A percentile compares a stretch with the other conserved stretches of the same genome.
phyloP scores from a whole-genome alignment of 768 basidiomycete genomes.

The Suillus cothurnatus region DNA sequence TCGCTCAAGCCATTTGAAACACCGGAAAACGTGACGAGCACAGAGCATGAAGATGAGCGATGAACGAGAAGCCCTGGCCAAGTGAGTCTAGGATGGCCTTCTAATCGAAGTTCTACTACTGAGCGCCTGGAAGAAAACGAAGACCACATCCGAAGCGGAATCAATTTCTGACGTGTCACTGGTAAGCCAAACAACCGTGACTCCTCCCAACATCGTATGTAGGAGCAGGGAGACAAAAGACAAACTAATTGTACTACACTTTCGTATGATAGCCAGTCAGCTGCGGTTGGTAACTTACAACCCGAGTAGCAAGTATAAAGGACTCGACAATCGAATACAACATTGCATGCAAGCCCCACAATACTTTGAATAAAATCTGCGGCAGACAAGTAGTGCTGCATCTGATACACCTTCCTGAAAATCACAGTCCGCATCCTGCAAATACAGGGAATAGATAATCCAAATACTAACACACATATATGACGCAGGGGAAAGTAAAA shows the following conservation, averaged over 20 bases:
- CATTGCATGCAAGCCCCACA: not conserved
- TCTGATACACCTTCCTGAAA: constrained; percentile 29
- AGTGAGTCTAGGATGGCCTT: not conserved
- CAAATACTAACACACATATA: not conserved
- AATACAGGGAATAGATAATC: not conserved
- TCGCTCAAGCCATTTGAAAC: constrained; percentile 70
- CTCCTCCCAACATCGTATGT: not conserved
- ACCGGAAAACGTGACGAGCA: constrained; percentile 44
- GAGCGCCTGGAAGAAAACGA: not conserved
- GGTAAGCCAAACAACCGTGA: not conserved
- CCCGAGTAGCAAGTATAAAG: not conserved
- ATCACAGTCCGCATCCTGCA: constrained; percentile 6
- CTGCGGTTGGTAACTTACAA: not conserved
- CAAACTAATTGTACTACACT: constrained; percentile 32
- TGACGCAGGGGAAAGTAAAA: not conserved
- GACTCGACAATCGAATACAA: not conserved
- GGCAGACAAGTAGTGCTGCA: constrained; percentile 16
- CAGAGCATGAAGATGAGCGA: constrained; percentile 25
- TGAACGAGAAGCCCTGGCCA: not conserved
- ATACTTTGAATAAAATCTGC: constrained; percentile 30
- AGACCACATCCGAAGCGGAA: not conserved
- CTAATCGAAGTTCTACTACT: not conserved
- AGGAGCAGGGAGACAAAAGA: constrained; percentile 7
- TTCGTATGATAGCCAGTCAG: constrained; percentile 13
- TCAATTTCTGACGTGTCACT: not conserved